Evolutionary conservation across 352 stramenopile species (phyloP), one percentile per base, ranked within the genome.

Genomic region (Elongisporangium undulatum): DNA sequence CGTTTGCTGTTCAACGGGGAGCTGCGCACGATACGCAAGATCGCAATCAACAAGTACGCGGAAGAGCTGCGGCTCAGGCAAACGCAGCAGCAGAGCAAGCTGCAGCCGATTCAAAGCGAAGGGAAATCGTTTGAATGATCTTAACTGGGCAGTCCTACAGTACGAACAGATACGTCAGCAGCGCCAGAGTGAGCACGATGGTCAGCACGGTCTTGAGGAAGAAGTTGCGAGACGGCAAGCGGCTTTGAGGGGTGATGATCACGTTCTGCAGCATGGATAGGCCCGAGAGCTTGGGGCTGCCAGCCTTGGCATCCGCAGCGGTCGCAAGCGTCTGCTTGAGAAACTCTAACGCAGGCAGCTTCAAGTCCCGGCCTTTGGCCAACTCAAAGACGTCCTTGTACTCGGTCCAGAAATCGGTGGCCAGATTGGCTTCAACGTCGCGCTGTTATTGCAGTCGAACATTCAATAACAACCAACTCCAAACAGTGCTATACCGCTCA

Each of bases 311-410:
- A 21, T 56, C 50, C 62, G 63, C 20, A 55, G 61, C 51, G 51
- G 69, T 56, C 26, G 69, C 57, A 10, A 92, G 50, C 0, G 77
- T 87, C 12, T 58, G 69, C 38, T 81, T 66, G 17, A 92, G 55
- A 54, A 82, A 75, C 23, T 75, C 53, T 24, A 94, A 71, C 20
- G 66, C 74, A 4, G 76, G 80, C 7, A 91, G 53, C 7, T 62
- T 3, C 41, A 79, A 67, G 16, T 73, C 69, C 1, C 77, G 77
- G 6, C 71, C 67, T 41, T 61, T 53, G 17, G 85, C 82, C 16
- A 94, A 63, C 41, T 90, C 82, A 59, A 94, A 92, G 39, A 94
- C 68, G 66, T 94, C 85, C 3, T 82, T 68, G 59, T 87, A 92
- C 51, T 94, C 85, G 49, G 64, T 56, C n/a, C 75, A 65, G 54